Evolutionary conservation across 768 basidiomycete species (phyloP).

Genomic region (Ramaria rubella): DNA sequence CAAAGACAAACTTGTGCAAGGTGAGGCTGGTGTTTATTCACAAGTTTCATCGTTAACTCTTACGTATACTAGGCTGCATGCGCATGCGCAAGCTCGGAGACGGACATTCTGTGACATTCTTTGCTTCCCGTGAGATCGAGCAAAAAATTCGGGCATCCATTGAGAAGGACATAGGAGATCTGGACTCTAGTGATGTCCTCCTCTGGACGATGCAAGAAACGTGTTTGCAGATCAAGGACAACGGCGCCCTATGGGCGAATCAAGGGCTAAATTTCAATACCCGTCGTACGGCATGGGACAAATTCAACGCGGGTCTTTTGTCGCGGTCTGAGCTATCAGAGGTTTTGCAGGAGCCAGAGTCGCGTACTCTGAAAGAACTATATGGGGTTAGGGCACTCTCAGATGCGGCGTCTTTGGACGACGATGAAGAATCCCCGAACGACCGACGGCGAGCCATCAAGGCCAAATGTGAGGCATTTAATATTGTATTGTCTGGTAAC

Average conservation of each 20-base stretch:
- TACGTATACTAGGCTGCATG: slow-evolving; percentile 38
- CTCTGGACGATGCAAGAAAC: slow-evolving; percentile 42
- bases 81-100: slow-evolving; percentile 44
- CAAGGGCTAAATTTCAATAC: slow-evolving; percentile 20
- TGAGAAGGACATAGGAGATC: slow-evolving; percentile 8
- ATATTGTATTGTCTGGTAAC: slow-evolving; percentile 18
- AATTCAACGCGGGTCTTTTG: neutral
- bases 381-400: slow-evolving; percentile 10
- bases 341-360: slow-evolving; percentile 2
- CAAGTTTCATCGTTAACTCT: neutral
- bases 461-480: slow-evolving; percentile 24
- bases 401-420: neutral
- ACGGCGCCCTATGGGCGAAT: slow-evolving; percentile 36
- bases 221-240: slow-evolving; percentile 35
- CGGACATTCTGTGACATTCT: slow-evolving; percentile 43
- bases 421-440: neutral
- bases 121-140: slow-evolving; percentile 38
- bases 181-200: slow-evolving; percentile 29
- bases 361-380: neutral
- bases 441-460: slow-evolving; percentile 14
- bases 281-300: slow-evolving; percentile 9
- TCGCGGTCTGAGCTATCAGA: neutral
- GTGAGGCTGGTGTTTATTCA: slow-evolving; percentile 20
- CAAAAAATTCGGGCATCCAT: slow-evolving; percentile 27
- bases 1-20: slow-evolving; percentile 48